A percentile compares a stretch with the other conserved stretches of the same genome.
phyloP scores from a whole-genome alignment of 805 yeast species.

The Yarrowia sp. region DNA sequence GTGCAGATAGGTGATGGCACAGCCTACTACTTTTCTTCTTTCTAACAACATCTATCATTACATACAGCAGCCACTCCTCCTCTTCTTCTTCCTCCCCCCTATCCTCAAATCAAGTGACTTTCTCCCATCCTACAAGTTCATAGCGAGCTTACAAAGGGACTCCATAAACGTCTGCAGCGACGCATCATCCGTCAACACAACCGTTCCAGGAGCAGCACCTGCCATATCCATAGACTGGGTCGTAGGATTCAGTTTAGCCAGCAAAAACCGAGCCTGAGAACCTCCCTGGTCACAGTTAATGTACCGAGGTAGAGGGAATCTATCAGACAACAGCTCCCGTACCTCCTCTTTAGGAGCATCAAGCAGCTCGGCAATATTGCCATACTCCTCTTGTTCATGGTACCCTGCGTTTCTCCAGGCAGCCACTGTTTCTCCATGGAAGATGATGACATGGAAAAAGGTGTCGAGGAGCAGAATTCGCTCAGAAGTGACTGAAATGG shows the following conservation, averaged over 20 bases:
- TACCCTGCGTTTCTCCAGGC: slow-evolving; percentile 96
- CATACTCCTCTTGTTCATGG: slow-evolving; percentile 87
- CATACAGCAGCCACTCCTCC: not conserved
- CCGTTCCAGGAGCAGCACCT: slow-evolving; percentile 20
- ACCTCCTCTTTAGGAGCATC: slow-evolving; percentile 92
- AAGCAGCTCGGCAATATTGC: slow-evolving; percentile 78
- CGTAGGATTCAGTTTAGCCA: slow-evolving; percentile 92
- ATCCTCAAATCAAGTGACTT: not conserved
- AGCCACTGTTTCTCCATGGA: slow-evolving; percentile 92
- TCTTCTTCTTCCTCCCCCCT: not conserved
- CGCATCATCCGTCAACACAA: slow-evolving; percentile 21
- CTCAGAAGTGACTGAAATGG: slow-evolving; percentile 87
- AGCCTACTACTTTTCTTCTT: too few species aligned
- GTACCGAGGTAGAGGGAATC: slow-evolving; percentile 97
- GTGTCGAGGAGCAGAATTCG: slow-evolving; percentile 87
- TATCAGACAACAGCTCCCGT: slow-evolving; percentile 81
- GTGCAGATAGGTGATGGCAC: too few species aligned
- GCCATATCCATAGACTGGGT: slow-evolving; percentile 40
- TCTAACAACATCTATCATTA: not conserved
- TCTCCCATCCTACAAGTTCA: not conserved
- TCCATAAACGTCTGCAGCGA: slow-evolving; percentile 21
- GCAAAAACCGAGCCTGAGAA: slow-evolving; percentile 94
- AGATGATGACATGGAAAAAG: slow-evolving; percentile 92
- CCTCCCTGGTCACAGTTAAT: slow-evolving; percentile 98
- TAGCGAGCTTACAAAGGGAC: slow-evolving; percentile 17